Evolutionary conservation across 331 rosid species (phyloP), one percentile per base, ranked within the genome.

Genomic region (Rhamnella rubrinervis): DNA sequence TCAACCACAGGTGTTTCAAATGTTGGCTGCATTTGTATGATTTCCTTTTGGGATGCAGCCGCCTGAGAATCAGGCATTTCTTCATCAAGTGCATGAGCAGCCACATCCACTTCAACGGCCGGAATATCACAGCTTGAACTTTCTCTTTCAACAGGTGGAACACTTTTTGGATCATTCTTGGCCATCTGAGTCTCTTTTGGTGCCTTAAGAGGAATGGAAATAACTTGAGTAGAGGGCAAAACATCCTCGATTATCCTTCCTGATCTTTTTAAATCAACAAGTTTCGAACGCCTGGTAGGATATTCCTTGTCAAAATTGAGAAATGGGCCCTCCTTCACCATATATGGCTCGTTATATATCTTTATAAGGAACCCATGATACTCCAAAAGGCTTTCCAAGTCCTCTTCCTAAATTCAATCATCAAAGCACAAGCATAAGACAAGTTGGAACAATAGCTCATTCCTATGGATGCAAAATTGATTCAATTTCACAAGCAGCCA

Each of bases 281-380:
- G 97, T 71, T 82, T 79, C 50, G 99, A 89, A 78, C 96, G 65
- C 86, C 86, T 91, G n/a, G 90, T 91, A 85, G 95, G 86, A 81
- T 82, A 87, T 77, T 89, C 99, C 72, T 71, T 83, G 81, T 82
- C 87, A 38, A 65, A 78, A 71, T 87, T 89, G 63, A 87, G 80
- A 89, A 95, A 91, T 62, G 81, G 88, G 39, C 98, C 97, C 61
- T 88, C 99, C 81, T 87, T 92, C 78, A 95, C 96, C 86, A 84
- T 83, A 75, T 87, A 91, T 51, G 95, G 87, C 75, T 91, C 99
- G 60, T 80, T 89, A 84, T 81, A 91, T 57, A 65, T 70, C 85
- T 89, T 95, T 55, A 85, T 61, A 47, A 49, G 64, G 71, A 95
- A 91, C 8, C 99, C 97, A 21, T 95, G 97, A 73, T 89, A 87